Conservation (phyloP, 2,329 filamentous ascomycete genomes). For the Alternaria sp. region DNA sequence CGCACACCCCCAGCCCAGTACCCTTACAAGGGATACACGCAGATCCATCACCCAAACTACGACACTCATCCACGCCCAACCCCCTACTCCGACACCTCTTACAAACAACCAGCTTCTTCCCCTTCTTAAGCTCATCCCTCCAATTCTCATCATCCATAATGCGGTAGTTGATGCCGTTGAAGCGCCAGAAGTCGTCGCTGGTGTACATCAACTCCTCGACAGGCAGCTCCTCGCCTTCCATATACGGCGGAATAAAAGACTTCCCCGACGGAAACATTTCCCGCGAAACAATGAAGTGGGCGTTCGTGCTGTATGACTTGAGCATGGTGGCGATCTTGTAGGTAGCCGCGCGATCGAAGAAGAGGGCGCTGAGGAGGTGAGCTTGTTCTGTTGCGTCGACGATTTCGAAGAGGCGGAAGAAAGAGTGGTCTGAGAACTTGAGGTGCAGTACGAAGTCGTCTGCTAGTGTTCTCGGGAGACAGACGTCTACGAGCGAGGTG, state of each 20-base stretch:
- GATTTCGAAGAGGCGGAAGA: constrained; percentile 18
- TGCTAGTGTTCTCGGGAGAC: constrained; percentile 15
- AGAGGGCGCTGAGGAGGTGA: constrained; percentile 20
- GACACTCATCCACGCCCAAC: constrained; percentile 15
- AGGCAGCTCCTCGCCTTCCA: constrained; percentile 43
- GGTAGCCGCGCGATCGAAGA: constrained; percentile 30
- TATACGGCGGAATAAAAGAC: constrained; percentile 42
- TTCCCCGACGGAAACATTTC: constrained; percentile 26
- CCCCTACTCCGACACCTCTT: constrained; percentile 15
- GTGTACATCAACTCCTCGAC: constrained; percentile 37
- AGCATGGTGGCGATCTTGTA: constrained; percentile 36
- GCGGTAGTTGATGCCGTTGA: constrained; percentile 34
- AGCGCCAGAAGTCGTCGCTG: constrained; percentile 35
- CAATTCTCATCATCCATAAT: constrained; percentile 33
- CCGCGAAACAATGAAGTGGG: constrained; percentile 30
- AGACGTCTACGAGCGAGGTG: constrained; percentile 21
- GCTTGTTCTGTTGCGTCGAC: constrained; percentile 14
- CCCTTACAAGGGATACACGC: constrained; percentile 21
- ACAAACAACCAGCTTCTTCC: constrained; percentile 17
- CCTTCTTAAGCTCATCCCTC: constrained; percentile 15
- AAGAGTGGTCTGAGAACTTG: constrained; percentile 25
- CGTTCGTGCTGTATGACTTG: constrained; percentile 21
- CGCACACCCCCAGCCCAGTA: constrained; percentile 8
- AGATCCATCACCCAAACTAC: constrained; percentile 23
- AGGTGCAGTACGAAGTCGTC: constrained; percentile 28